Evolutionary conservation across 164 flowering plant species (phyloP), one percentile per base, ranked within the genome.

Genomic region (Chimonanthus praecox): DNA sequence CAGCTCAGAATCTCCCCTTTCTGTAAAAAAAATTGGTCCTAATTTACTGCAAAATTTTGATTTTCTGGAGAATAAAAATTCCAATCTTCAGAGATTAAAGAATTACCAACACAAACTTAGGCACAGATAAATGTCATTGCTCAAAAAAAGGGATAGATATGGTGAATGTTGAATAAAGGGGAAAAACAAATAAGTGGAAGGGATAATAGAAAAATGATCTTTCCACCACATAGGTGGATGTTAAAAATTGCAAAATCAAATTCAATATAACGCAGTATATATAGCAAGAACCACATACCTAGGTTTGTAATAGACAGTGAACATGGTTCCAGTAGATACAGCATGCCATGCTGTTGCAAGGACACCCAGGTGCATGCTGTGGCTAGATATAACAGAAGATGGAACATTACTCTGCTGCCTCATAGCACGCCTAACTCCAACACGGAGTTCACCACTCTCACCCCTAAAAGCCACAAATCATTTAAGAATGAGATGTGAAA

Each of bases 271-370:
- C 3, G 64, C 64, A 62, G 20, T 33, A 11, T 10, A 54, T 9
- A 44, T 9, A 9, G 68, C n/a, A 45, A 3, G 48, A 10, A 63
- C 47, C 44, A 46, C 83, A 20, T 69, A 91, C 99, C 99, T 95
- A 4, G 99, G 99, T 68, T 95, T 95, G 83, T 95, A 95, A 70
- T 88, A 94, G 6, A 94, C 92, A 3, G 94, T 88, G 84, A 85
- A 82, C 82, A 82, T 76, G 64, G 84, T 82, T 58, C 80, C 78
- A 3, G 84, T 79, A 18, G 87, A 82, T 63, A 84, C 71, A 46
- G 98, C 98, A 83, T 94, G 98, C 97, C 91, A 88, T 48, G 98
- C 98, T 20, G 98, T 92, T 9, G 94, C 98, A 70, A 94, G 91
- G 66, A 94, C 98, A 47, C 98, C 84, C 21, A 82, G 82, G 71